A percentile compares a stretch with the other conserved stretches of the same genome.
Conservation (phyloP, 2,329 filamentous ascomycete species). For the Harringtonia aguacate region DNA sequence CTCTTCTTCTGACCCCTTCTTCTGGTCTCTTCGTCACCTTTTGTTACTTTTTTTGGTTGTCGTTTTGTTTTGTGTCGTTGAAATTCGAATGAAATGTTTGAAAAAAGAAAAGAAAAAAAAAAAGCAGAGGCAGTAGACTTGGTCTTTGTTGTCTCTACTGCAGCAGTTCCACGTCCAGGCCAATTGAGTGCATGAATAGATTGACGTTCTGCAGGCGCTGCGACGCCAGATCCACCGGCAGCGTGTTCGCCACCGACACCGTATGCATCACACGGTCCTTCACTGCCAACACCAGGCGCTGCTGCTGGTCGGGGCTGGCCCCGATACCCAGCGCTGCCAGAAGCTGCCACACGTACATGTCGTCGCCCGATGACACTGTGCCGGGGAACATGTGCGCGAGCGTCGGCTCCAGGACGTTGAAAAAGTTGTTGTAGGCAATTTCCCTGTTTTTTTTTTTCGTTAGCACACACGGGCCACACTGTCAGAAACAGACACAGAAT, state of each 20-base stretch:
- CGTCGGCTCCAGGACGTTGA: conserved; percentile 75
- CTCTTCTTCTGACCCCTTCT: neutral
- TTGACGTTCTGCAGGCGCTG: conserved; percentile 87
- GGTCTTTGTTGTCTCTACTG: conserved; percentile 16
- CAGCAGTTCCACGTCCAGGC: conserved; percentile 81
- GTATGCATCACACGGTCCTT: conserved; percentile 98
- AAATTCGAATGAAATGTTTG: neutral
- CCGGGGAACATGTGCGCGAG: conserved; percentile 83
- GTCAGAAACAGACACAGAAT: neutral
- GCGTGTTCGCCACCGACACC: conserved; percentile 75
- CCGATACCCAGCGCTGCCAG: conserved; percentile 90
- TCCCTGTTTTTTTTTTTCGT: conserved; percentile 43
- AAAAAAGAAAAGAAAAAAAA: neutral
- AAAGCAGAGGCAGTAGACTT: too few species aligned
- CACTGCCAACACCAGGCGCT: conserved; percentile 84
- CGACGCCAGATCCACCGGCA: conserved; percentile 76
- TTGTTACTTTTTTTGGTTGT: neutral
- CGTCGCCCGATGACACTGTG: conserved; percentile 79
- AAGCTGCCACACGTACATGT: conserved; percentile 97
- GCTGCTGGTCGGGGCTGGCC: conserved; percentile 88
- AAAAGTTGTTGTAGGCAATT: conserved; percentile 72
- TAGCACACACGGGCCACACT: conserved; percentile 13
- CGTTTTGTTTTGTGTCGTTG: neutral
- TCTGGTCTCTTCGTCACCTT: too few species aligned
- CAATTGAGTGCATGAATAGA: conserved; percentile 96